A percentile compares a stretch with the other conserved stretches of the same genome.
phyloP scores from a whole-genome alignment of 371 early-diverging fungal genomes.

The Mucor racemosus region DNA sequence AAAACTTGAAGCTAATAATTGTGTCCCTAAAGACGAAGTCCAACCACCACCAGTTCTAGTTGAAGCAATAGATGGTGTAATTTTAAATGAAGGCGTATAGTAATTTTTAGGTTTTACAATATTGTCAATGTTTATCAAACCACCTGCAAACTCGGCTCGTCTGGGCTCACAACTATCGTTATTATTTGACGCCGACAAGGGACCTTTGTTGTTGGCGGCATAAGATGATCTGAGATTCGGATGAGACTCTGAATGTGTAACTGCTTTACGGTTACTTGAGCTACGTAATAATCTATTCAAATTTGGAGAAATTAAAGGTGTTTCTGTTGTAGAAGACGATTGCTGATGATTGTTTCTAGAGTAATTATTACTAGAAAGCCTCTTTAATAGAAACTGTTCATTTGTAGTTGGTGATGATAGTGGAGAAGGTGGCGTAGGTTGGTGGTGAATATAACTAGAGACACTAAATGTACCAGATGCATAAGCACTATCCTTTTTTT shows the following conservation, averaged over 20 bases:
- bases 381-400: slow-evolving; percentile 7
- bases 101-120: background rate
- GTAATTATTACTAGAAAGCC: background rate
- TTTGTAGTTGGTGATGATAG: slow-evolving; percentile 11
- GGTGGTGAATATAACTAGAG: slow-evolving; percentile 4
- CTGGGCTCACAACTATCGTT: slow-evolving; percentile 11
- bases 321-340: background rate
- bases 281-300: slow-evolving; percentile 10
- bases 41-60: slow-evolving; percentile 29
- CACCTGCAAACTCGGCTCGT: slow-evolving; percentile 50
- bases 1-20: slow-evolving; percentile 32
- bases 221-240: slow-evolving; percentile 19
- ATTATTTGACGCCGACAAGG: background rate
- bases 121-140: slow-evolving; percentile 37
- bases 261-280: slow-evolving; percentile 4
- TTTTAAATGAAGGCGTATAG: background rate
- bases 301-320: slow-evolving; percentile 10
- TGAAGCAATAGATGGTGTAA: slow-evolving; percentile 14
- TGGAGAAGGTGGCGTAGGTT: background rate
- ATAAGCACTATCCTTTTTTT: slow-evolving; percentile 56
- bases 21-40: slow-evolving; percentile 27
- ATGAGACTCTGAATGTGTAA: slow-evolving; percentile 19
- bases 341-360: background rate
- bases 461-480: slow-evolving; percentile 31
- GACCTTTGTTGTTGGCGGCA: background rate